phyloP scores from a whole-genome alignment of 371 early-diverging fungal species.

The Mortierella sp. region DNA sequence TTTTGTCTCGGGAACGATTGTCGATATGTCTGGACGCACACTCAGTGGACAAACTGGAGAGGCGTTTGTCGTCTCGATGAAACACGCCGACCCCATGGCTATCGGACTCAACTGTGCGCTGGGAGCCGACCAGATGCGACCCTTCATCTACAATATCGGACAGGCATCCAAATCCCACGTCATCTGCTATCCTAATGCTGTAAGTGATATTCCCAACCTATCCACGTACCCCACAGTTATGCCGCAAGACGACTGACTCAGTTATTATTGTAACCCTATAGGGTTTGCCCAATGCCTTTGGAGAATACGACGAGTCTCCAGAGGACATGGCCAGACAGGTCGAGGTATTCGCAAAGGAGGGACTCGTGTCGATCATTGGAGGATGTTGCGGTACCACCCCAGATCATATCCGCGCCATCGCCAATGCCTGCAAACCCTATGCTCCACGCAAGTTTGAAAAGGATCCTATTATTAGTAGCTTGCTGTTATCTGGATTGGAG shows the following conservation, averaged over 20 bases:
- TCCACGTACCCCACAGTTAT: too few relatives aligned
- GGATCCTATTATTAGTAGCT: constrained; percentile 68
- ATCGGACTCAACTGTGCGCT: constrained; percentile 96
- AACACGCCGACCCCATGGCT: constrained; percentile 85
- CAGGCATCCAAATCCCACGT: constrained; percentile 82
- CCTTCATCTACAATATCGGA: constrained; percentile 91
- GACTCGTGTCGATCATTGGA: constrained; percentile 93
- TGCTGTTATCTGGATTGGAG: constrained; percentile 90
- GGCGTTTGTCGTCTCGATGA: constrained; percentile 88
- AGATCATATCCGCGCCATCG: constrained; percentile 90
- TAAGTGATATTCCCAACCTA: too few relatives aligned
- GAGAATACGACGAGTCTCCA: constrained; percentile 91
- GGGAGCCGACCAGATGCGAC: constrained; percentile 95
- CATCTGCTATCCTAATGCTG: constrained; percentile 96
- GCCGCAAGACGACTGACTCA: too few relatives aligned
- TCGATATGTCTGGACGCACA: constrained; percentile 95
- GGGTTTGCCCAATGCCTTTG: constrained; percentile 89
- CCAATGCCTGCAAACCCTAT: constrained; percentile 77
- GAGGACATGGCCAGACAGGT: constrained; percentile 87
- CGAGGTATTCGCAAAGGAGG: constrained; percentile 87
- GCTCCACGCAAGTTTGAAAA: constrained; percentile 80
- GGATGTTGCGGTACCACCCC: constrained; percentile 98
- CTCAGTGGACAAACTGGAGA: constrained; percentile 96
- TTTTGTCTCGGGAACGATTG: constrained; percentile 96
- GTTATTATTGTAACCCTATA: too few relatives aligned